These are phyloP conservation scores for Lagenaria siceraria DNA, from an alignment of 306 rosid species.

Conservation along the genomic window DNA sequence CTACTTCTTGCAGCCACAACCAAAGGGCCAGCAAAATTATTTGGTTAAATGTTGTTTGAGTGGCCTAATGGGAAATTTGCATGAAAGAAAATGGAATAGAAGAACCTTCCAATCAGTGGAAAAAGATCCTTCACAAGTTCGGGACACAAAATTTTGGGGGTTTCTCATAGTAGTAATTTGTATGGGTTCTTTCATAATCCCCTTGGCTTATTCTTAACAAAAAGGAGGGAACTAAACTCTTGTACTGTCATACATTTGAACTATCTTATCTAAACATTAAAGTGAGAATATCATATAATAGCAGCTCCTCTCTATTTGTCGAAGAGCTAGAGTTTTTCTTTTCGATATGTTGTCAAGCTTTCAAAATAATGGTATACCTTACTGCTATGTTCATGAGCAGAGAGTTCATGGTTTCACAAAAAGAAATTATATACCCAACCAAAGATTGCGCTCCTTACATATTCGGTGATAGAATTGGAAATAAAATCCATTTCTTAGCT, in stretches of 20 bases:
- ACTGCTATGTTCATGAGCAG: not conserved
- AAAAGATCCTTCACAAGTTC: not conserved
- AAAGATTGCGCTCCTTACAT: conserved; percentile 23
- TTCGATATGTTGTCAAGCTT: not conserved
- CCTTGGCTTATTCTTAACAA: not conserved
- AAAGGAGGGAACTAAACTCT: not conserved
- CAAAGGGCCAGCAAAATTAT: not conserved
- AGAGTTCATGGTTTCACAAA: not conserved
- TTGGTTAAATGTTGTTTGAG: not conserved
- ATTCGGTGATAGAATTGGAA: conserved; percentile 45
- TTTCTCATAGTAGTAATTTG: not conserved
- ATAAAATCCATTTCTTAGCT: conserved; percentile 76
- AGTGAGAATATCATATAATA: not conserved
- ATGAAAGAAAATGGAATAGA: not conserved
- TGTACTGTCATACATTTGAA: not conserved
- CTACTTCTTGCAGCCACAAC: not conserved
- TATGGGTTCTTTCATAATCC: not conserved
- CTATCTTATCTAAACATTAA: not conserved
- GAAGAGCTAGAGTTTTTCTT: not conserved
- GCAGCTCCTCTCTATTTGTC: not conserved
- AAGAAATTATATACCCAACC: not conserved
- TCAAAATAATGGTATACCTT: not conserved
- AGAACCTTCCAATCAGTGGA: not conserved
- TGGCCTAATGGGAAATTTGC: not conserved
- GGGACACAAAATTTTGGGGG: not conserved